Conservation (phyloP, 345 rosid species). For the Corymbia maculata region DNA sequence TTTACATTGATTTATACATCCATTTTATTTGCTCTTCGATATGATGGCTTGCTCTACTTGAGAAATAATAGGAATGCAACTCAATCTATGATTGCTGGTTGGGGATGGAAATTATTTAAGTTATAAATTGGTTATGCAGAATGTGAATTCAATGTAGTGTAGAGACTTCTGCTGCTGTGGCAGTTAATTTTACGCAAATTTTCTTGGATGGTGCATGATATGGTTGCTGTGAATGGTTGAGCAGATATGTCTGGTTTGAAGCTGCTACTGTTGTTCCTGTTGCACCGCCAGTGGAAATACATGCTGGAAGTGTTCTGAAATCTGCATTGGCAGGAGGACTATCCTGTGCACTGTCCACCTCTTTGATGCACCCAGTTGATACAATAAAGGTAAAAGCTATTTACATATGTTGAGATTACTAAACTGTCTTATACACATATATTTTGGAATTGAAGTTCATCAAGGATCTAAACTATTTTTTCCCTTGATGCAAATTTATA, state of each 20-base stretch:
- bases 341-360: constrained; percentile 83
- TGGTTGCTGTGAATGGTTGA: background rate
- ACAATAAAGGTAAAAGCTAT: constrained; percentile 52
- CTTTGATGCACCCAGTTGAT: constrained; percentile 85
- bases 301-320: constrained; percentile 81
- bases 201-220: background rate
- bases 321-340: constrained; percentile 99
- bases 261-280: constrained; percentile 98
- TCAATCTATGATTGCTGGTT: background rate
- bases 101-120: background rate
- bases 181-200: background rate
- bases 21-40: background rate
- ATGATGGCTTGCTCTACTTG: background rate
- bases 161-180: background rate
- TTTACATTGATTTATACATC: background rate
- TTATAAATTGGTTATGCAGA: background rate
- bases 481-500: background rate
- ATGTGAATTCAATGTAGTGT: background rate
- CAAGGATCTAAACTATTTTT: background rate
- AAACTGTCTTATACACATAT: background rate
- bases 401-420: background rate
- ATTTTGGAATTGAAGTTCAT: background rate
- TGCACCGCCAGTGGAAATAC: constrained; percentile 82
- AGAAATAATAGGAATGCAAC: background rate
- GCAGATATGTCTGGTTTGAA: constrained; percentile 94